A percentile compares a stretch with the other conserved stretches of the same genome.
Conservation (phyloP, 805 yeast species). For the Pichia manshurica region DNA sequence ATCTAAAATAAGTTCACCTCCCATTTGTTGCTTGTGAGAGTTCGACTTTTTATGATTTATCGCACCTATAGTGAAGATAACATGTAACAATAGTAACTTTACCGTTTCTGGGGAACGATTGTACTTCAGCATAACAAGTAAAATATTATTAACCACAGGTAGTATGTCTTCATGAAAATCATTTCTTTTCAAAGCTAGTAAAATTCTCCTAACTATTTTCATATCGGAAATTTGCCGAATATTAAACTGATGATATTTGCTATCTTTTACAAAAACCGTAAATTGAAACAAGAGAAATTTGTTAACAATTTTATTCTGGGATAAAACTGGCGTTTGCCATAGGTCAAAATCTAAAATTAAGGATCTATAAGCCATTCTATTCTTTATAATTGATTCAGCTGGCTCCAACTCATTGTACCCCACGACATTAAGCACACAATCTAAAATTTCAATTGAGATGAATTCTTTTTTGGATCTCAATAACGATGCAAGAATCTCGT, state of each 20-base stretch:
- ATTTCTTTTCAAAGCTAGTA: slow-evolving; percentile 45
- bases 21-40: slow-evolving; percentile 19
- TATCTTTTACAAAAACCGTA: slow-evolving; percentile 46
- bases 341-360: slow-evolving; percentile 60
- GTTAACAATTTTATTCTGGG: slow-evolving; percentile 36
- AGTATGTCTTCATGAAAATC: slow-evolving; percentile 33
- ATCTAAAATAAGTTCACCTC: slow-evolving; percentile 34
- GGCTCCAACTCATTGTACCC: slow-evolving; percentile 53
- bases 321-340: slow-evolving; percentile 37
- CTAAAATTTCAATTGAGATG: slow-evolving; percentile 40
- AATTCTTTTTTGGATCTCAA: slow-evolving; percentile 40
- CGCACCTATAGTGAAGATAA: slow-evolving; percentile 41
- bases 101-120: slow-evolving; percentile 53
- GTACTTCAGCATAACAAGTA: slow-evolving; percentile 36
- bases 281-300: slow-evolving; percentile 54
- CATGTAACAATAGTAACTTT: slow-evolving; percentile 45
- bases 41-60: slow-evolving; percentile 17
- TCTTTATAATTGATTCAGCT: slow-evolving; percentile 49
- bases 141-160: slow-evolving; percentile 35
- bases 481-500: slow-evolving; percentile 50
- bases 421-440: slow-evolving; percentile 42
- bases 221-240: slow-evolving; percentile 45
- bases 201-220: slow-evolving; percentile 38
- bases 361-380: slow-evolving; percentile 50
- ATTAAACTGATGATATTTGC: slow-evolving; percentile 49